Evolutionary conservation across 139 green algal genomes (phyloP).

Genomic region (Trebouxia sp.): DNA sequence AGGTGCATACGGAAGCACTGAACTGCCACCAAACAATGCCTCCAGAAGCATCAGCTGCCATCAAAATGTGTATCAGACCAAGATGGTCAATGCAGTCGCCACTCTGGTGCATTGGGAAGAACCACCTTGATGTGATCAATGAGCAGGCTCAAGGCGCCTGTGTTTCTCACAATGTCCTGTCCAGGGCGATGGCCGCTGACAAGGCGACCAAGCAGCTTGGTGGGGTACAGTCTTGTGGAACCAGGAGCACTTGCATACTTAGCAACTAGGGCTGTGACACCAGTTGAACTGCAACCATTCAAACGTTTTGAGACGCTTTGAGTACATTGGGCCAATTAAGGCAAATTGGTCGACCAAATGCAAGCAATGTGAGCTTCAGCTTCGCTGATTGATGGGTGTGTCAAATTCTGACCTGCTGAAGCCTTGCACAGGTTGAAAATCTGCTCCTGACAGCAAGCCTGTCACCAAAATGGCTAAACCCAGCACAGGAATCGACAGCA

Average conservation of each 20-base stretch:
- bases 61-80: too few relatives aligned
- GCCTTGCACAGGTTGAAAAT: neutral
- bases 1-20: too few relatives aligned
- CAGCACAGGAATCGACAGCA: neutral
- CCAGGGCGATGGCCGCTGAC: neutral
- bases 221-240: neutral
- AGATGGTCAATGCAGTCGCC: too few relatives aligned
- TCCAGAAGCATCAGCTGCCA: too few relatives aligned
- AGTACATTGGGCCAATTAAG: too few relatives aligned
- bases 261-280: neutral
- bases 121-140: neutral
- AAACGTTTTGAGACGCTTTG: neutral
- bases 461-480: neutral
- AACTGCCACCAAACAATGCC: too few relatives aligned
- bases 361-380: too few relatives aligned
- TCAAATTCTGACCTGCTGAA: neutral
- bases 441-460: neutral
- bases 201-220: neutral
- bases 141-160: neutral
- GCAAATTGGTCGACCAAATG: too few relatives aligned
- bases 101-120: too few relatives aligned
- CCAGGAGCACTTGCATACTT: neutral
- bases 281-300: neutral
- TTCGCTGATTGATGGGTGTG: too few relatives aligned
- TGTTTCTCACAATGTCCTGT: constrained; percentile 5